Evolutionary conservation across 176 grass and related monocot species (phyloP), one percentile per base, ranked within the genome.

Genomic region (Aegilops longissima): DNA sequence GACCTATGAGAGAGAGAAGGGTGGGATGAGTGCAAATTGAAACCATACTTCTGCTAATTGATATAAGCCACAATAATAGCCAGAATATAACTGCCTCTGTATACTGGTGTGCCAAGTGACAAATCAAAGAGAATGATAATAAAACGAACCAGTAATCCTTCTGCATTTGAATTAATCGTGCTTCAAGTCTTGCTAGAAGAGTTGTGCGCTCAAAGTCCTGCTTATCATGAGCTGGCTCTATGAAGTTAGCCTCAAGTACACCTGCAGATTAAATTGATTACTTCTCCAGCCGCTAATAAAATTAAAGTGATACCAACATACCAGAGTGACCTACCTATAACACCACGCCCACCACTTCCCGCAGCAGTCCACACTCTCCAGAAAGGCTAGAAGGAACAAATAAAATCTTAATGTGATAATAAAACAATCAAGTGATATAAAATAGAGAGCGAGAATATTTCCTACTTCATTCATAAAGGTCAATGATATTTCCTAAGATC

Each of bases 171-270:
- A 94, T 33, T 75, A 99, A 84, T 74, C 90, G 92, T 83, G 82
- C 3, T 80, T 96, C 97, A 61, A 99, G 94, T 91, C 97, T 94
- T 64, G 85, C 64, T 70, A 98, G 92, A 90, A 99, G 95, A 77
- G 94, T 99, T 65, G 97, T 99, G 34, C 94, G 92, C 78, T 99
- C 97, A 42, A 98, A 98, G 73, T 94, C 97, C 66, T 96, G 97
- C 89, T 98, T 98, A 95, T 98, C 97, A 90, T 98, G 97, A 79
- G 97, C 94, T 85, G 97, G 97, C 73, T 98, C 97, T 81, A 98
- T 88, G 77, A 98, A 98, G 80, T 98, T 98, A 38, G 93, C 96
- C 76, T 98, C 96, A 65, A 98, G 84, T 67, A 98, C 94, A 90
- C 97, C 97, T 98, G 83, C 67, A 77, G 35, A 74, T 38, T 63